Conservation (phyloP, 1,284 basidiomycete species). For the Pyrrhoderma noxium region DNA sequence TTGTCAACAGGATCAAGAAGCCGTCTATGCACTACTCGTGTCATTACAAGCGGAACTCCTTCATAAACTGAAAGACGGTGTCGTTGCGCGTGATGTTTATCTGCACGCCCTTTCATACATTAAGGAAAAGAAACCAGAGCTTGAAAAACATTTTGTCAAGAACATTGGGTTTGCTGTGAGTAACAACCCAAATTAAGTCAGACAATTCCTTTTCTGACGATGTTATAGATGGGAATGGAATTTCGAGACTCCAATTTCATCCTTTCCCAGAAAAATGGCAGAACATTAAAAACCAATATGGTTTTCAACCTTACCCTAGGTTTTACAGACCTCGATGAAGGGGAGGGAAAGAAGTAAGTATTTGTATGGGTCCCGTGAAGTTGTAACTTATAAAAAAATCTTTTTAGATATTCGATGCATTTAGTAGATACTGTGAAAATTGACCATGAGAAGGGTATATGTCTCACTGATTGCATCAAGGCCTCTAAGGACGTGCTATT, state of each 20-base stretch:
- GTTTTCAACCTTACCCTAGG: conserved; percentile 80
- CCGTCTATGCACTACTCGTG: conserved; percentile 74
- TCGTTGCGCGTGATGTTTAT: conserved; percentile 73
- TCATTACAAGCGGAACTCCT: conserved; percentile 77
- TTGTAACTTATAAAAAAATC: background rate
- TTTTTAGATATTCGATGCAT: conserved; percentile 78
- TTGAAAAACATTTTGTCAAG: conserved; percentile 84
- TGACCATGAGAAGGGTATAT: conserved; percentile 56
- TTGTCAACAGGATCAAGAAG: conserved; percentile 72
- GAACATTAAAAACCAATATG: conserved; percentile 75
- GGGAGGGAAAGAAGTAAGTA: conserved; percentile 66
- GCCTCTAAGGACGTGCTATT: conserved; percentile 83
- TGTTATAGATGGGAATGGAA: conserved; percentile 79
- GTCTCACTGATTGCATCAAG: conserved; percentile 82
- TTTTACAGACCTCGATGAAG: conserved; percentile 75
- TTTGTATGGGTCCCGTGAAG: background rate
- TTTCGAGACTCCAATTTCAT: conserved; percentile 88
- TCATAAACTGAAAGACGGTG: conserved; percentile 76
- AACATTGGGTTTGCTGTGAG: conserved; percentile 84
- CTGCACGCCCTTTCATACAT: conserved; percentile 69
- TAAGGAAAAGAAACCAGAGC: conserved; percentile 69
- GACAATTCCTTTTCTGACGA: background rate
- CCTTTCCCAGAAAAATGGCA: conserved; percentile 74
- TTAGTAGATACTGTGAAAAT: conserved; percentile 87
- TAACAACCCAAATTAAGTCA: conserved; percentile 11